Evolutionary conservation across 192 early-diverging fungal genomes (phyloP).

Genomic region (Backusella sp.): DNA sequence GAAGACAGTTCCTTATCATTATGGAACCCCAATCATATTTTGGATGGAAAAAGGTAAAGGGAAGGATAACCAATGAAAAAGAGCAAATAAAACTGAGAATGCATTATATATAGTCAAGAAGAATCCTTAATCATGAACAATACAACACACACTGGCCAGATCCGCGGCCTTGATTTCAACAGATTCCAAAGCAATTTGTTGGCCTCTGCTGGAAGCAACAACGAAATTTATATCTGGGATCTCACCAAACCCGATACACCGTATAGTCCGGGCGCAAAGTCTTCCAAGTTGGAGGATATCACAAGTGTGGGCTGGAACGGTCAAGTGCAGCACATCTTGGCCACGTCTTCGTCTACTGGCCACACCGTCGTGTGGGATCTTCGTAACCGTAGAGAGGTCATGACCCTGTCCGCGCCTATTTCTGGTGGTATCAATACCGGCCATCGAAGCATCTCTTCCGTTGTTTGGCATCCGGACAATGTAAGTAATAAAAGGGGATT

Average conservation of each 20-base stretch:
- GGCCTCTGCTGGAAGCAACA: conserved; percentile 86
- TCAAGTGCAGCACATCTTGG: conserved; percentile 90
- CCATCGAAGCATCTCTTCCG: conserved; percentile 74
- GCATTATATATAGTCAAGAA: conserved; percentile 34
- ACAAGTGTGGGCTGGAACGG: conserved; percentile 92
- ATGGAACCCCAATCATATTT: conserved; percentile 79
- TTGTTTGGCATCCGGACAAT: conserved; percentile 91
- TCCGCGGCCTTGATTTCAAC: conserved; percentile 93
- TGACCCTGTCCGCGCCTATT: conserved; percentile 54
- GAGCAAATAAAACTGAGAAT: not conserved
- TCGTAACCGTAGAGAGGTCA: conserved; percentile 80
- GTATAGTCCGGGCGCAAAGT: conserved; percentile 82
- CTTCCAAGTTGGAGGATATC: conserved; percentile 84
- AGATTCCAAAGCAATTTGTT: conserved; percentile 82
- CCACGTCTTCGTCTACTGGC: conserved; percentile 87
- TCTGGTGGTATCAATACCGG: conserved; percentile 52
- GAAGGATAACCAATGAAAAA: not conserved
- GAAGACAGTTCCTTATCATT: conserved; percentile 91
- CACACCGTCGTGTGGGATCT: conserved; percentile 97
- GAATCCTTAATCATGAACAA: conserved; percentile 63
- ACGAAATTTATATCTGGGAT: conserved; percentile 97
- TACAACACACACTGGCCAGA: conserved; percentile 81
- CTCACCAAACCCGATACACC: conserved; percentile 84
- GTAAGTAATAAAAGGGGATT: conserved; percentile 34
- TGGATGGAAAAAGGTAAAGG: conserved; percentile 56